Evolutionary conservation across 352 stramenopile genomes (phyloP), one percentile per base, ranked within the genome.

Genomic region (Globisporangium acanthophoron): DNA sequence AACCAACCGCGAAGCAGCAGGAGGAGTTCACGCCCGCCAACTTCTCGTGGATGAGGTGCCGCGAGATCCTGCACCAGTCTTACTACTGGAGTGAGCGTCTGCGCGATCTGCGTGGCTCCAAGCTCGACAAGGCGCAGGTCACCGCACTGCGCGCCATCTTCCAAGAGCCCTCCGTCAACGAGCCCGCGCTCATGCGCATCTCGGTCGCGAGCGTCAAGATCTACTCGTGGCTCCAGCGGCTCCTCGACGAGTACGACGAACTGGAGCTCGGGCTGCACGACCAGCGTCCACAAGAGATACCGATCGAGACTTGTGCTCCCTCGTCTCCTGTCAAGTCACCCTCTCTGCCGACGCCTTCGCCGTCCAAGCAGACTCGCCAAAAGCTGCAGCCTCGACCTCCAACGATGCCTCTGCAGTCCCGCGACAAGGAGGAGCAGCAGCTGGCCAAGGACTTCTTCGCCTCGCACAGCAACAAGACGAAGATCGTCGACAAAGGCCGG

Each of bases 41-140:
- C 49, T 90, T 85, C 60, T 85, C 78, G 12, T 90, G 80, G 80
- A 64, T 63, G 35, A 68, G 66, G 18, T 90, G 80, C 58, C 74
- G 76, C 18, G 71, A 88, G 15, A 66, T 87, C 18, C 56, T 90
- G 41, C 74, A 88, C 52, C 78, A 80, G 37, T 70, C 71, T 4
- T 58, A 70, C 0, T 52, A 71, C 2, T 88, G 76, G 76, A 73
- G 66, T 35, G 68, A 74, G 37, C 67, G 60, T 9, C 66, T 90
- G 18, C 67, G 66, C 44, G 43, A 24, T 16, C 56, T 90, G 24
- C 72, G 63, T 12, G 76, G 77, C 0, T 57, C 60, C 11, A 62
- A 55, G 21, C 60, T 88, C 9, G 67, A 63, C 27, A 73, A 71
- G 24, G 80, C 68, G 27, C 80, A 90, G 52, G 76, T 61, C 31